These are phyloP conservation scores for Theobroma cacao DNA, from an alignment of 345 rosid genomes.

Conservation along the genomic window DNA sequence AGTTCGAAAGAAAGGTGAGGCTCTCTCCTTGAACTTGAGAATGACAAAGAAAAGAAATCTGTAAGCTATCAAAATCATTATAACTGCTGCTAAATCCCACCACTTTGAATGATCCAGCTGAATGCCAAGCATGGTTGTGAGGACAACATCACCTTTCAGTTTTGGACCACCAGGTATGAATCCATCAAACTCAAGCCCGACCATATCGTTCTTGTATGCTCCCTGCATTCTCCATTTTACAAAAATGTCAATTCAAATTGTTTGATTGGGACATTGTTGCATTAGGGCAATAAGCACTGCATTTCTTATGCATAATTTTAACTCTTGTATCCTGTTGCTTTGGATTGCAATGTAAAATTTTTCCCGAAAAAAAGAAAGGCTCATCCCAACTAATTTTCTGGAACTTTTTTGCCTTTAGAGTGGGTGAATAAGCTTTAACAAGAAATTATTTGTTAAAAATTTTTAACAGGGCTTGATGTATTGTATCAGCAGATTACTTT, in stretches of 20 bases:
- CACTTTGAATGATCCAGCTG: conserved; percentile 49
- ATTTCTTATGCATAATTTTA: not conserved
- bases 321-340: not conserved
- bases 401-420: not conserved
- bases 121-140: conserved; percentile 49
- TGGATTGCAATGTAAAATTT: not conserved
- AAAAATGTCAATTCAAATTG: not conserved
- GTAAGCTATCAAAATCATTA: conserved; percentile 38
- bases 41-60: conserved; percentile 56
- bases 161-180: conserved; percentile 40
- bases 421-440: not conserved
- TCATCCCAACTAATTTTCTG: not conserved
- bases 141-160: conserved; percentile 47
- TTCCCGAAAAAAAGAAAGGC: no score
- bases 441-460: not conserved
- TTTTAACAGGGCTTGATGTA: not conserved
- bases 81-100: conserved; percentile 65
- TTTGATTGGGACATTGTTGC: conserved; percentile 2
- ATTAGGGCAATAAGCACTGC: not conserved
- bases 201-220: conserved; percentile 62
- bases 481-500: not conserved
- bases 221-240: conserved; percentile 41
- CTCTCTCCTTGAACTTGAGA: conserved; percentile 68
- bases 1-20: conserved; percentile 44
- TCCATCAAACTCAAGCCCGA: conserved; percentile 64